Evolutionary conservation across 2,329 filamentous ascomycete species (phyloP).

Genomic region (Parascedosporium putredinis): DNA sequence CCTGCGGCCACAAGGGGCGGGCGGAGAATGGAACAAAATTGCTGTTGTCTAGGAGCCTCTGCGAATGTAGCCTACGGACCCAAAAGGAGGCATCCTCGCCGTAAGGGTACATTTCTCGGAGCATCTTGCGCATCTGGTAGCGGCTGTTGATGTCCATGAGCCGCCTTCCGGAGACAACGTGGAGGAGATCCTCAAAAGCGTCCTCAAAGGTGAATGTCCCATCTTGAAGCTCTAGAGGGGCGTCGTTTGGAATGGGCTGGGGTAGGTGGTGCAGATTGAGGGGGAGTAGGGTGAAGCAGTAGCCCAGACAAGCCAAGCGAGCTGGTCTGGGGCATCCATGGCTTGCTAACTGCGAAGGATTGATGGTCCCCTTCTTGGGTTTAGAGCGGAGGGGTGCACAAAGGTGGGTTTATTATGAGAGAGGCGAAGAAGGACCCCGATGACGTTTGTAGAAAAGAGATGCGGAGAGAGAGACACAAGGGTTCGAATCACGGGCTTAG

Average conservation of each 20-base stretch:
- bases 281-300: slow-evolving; percentile 32
- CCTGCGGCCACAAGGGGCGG: slow-evolving; percentile 12
- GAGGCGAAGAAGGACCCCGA: too few species aligned
- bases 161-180: slow-evolving; percentile 29
- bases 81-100: slow-evolving; percentile 32
- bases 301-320: slow-evolving; percentile 7
- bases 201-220: slow-evolving; percentile 41
- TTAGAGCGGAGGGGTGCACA: too few species aligned
- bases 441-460: too few species aligned
- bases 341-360: background rate
- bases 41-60: slow-evolving; percentile 26
- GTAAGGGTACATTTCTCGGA: slow-evolving; percentile 26
- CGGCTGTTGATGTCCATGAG: slow-evolving; percentile 29
- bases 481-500: background rate
- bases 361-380: background rate
- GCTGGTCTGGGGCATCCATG: slow-evolving; percentile 6
- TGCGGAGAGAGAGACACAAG: background rate
- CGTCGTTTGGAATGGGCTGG: slow-evolving; percentile 36
- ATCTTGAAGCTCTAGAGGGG: slow-evolving; percentile 24
- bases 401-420: too few species aligned
- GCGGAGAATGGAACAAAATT: slow-evolving; percentile 15
- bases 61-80: slow-evolving; percentile 26
- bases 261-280: slow-evolving; percentile 32
- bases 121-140: slow-evolving; percentile 24
- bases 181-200: slow-evolving; percentile 47